These are phyloP conservation scores for Ambrosia hybrid DNA, from an alignment of 140 eudicot genomes.

Conservation along the genomic window DNA sequence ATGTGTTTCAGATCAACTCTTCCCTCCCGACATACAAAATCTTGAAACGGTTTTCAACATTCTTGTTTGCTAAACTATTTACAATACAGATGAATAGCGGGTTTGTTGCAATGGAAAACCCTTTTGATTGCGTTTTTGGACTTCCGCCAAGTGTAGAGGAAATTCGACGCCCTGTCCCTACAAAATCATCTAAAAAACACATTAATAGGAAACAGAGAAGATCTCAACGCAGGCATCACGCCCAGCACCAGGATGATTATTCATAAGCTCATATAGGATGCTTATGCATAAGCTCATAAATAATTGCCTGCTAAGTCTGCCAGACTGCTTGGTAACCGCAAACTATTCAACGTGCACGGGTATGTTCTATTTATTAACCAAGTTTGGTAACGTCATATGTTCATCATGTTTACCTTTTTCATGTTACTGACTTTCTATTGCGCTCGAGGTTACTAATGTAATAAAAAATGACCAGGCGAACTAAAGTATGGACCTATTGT, in stretches of 20 bases:
- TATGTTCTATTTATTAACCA: slow-evolving; percentile 2
- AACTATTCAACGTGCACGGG: slow-evolving; percentile 9
- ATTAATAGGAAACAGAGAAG: slow-evolving; percentile 41
- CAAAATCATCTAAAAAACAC: slow-evolving; percentile 39
- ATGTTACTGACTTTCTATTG: not conserved
- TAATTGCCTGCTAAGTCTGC: not conserved
- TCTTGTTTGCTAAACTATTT: slow-evolving; percentile 6
- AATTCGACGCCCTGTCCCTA: slow-evolving; percentile 31
- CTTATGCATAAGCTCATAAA: too few relatives aligned
- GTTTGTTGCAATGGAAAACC: slow-evolving; percentile 41
- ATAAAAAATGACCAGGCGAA: too few relatives aligned
- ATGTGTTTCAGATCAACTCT: not conserved
- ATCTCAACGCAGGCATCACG: slow-evolving; percentile 50
- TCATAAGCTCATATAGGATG: slow-evolving; percentile 1
- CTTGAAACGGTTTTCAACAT: not conserved
- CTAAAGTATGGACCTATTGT: too few relatives aligned
- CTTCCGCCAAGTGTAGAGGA: slow-evolving; percentile 38
- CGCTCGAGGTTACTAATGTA: not conserved
- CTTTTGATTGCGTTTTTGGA: slow-evolving; percentile 69
- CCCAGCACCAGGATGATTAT: slow-evolving; percentile 34
- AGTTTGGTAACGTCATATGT: not conserved
- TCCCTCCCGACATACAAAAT: not conserved
- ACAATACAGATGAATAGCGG: slow-evolving; percentile 43
- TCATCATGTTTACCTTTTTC: not conserved
- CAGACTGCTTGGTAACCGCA: not conserved